A percentile compares a stretch with the other conserved stretches of the same genome.
Evolutionary conservation across 2,329 filamentous ascomycete species (phyloP).

Genomic region (Botryotinia globosa): DNA sequence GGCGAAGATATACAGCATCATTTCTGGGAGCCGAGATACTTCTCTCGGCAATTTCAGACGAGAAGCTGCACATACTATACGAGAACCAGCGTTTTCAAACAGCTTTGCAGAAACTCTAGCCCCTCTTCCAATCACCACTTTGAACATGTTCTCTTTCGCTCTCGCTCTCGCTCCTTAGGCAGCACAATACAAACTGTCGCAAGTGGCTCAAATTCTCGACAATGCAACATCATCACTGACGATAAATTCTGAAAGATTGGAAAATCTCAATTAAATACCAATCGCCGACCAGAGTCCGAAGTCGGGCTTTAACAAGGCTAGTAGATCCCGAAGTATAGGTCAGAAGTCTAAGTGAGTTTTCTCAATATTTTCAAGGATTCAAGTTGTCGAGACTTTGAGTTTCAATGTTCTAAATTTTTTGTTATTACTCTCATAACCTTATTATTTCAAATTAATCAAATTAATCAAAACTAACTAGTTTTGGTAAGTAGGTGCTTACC

Average conservation of each 20-base stretch:
- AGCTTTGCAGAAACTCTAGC: not conserved
- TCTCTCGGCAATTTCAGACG: not conserved
- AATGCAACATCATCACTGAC: not conserved
- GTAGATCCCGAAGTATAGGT: not conserved
- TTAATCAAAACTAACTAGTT: not conserved
- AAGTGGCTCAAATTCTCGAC: not conserved
- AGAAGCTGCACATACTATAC: not conserved
- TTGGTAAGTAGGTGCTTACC: not conserved
- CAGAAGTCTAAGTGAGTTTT: not conserved
- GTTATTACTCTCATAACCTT: not conserved
- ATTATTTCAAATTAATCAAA: not conserved
- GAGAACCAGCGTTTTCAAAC: not conserved
- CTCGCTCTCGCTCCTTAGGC: not conserved
- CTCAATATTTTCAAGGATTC: not conserved
- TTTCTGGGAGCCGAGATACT: not conserved
- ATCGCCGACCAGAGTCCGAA: not conserved
- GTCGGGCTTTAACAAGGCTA: too few relatives aligned
- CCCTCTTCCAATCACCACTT: not conserved
- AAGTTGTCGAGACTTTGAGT: not conserved
- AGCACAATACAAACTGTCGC: not conserved
- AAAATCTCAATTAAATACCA: not conserved
- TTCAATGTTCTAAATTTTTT: not conserved
- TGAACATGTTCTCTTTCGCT: not conserved
- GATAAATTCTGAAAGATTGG: not conserved
- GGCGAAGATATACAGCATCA: not conserved